These are phyloP conservation scores for Botrytis sinoallii DNA, from an alignment of 2,329 filamentous ascomycete species.

Conservation along the genomic window DNA sequence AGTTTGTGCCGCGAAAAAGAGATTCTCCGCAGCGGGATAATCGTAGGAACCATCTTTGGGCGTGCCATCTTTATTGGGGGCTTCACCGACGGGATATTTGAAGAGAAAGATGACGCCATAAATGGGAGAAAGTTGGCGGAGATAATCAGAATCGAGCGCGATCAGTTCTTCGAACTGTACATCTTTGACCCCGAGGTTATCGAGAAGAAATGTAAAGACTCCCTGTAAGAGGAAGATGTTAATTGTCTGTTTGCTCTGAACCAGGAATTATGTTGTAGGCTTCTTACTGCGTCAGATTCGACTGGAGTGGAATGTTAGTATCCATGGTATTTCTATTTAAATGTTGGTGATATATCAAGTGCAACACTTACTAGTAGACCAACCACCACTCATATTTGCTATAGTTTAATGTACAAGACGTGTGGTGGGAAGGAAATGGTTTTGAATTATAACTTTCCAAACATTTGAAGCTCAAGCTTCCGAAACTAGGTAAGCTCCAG, in stretches of 20 bases:
- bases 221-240: constrained; percentile 50
- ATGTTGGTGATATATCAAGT: constrained; percentile 12
- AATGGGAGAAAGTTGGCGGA: constrained; percentile 69
- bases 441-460: constrained; percentile 11
- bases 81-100: constrained; percentile 78
- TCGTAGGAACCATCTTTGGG: constrained; percentile 84
- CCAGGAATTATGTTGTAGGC: background rate
- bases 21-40: constrained; percentile 64
- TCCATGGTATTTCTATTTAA: constrained; percentile 23
- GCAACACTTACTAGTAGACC: constrained; percentile 75
- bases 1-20: constrained; percentile 95
- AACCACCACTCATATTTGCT: constrained; percentile 69
- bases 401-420: constrained; percentile 2
- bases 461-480: constrained; percentile 11
- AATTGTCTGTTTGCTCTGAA: background rate
- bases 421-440: background rate
- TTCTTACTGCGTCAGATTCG: constrained; percentile 85
- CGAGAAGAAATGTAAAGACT: constrained; percentile 95
- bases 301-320: constrained; percentile 46
- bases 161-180: constrained; percentile 98
- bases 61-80: constrained; percentile 52
- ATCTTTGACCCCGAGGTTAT: constrained; percentile 84
- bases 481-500: constrained; percentile 14
- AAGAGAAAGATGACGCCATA: constrained; percentile 99
- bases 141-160: constrained; percentile 73